Evolutionary conservation across 177 flowering plant species (phyloP).

Genomic region (Vitis hybrid): DNA sequence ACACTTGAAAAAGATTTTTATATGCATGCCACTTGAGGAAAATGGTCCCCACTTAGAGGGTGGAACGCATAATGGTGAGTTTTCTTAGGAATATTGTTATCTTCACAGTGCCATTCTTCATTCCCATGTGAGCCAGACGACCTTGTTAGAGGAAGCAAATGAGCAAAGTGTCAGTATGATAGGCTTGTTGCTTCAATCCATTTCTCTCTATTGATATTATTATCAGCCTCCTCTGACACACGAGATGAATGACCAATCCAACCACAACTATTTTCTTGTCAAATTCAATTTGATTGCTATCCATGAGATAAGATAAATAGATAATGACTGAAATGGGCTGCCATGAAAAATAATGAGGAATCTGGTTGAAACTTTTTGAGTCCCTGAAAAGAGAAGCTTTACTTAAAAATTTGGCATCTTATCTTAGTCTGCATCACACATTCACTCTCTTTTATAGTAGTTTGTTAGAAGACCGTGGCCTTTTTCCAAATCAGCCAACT

Average conservation of each 20-base stretch:
- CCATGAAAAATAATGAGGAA: neutral
- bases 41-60: constrained; percentile 2
- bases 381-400: too few relatives aligned
- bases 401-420: neutral
- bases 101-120: neutral
- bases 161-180: constrained; percentile 4
- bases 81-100: neutral
- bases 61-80: neutral
- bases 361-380: neutral
- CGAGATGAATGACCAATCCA: too few relatives aligned
- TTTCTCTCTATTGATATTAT: too few relatives aligned
- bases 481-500: neutral
- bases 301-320: too few relatives aligned
- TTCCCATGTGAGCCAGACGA: constrained; percentile 19
- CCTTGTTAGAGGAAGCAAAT: constrained; percentile 18
- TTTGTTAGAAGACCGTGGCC: neutral
- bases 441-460: neutral
- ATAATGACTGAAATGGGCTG: too few relatives aligned
- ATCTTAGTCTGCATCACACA: neutral
- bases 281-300: too few relatives aligned
- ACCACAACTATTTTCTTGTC: too few relatives aligned
- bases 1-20: neutral
- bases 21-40: neutral
- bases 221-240: too few relatives aligned
- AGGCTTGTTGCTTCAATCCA: constrained; percentile 4